Evolutionary conservation across 2,329 filamentous ascomycete species (phyloP).

Genomic region (Sordariomycetes sp.): DNA sequence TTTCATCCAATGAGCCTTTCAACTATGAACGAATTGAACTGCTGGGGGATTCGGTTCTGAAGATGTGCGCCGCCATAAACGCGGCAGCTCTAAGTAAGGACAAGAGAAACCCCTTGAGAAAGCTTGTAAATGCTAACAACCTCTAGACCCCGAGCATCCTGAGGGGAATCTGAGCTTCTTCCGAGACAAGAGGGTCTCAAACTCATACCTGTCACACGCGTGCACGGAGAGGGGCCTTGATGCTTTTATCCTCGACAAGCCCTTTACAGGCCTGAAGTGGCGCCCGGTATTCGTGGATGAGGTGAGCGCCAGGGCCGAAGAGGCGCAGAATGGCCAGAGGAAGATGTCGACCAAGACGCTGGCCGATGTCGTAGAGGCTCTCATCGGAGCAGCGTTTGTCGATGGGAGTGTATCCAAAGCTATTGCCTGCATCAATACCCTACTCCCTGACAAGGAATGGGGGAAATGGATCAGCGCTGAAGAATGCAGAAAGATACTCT

Average conservation of each 20-base stretch:
- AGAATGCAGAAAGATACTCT: constrained; percentile 29
- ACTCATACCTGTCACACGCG: constrained; percentile 58
- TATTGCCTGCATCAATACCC: constrained; percentile 50
- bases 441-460: constrained; percentile 54
- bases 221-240: constrained; percentile 56
- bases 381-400: constrained; percentile 66
- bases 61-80: constrained; percentile 59
- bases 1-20: constrained; percentile 43
- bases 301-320: constrained; percentile 12
- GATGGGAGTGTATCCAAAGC: constrained; percentile 58
- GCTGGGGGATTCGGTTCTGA: constrained; percentile 75
- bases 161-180: constrained; percentile 63
- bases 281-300: constrained; percentile 45
- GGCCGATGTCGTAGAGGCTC: constrained; percentile 77
- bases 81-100: constrained; percentile 42
- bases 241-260: constrained; percentile 57
- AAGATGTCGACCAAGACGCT: constrained; percentile 64
- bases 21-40: constrained; percentile 85
- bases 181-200: constrained; percentile 64
- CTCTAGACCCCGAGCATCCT: constrained; percentile 53
- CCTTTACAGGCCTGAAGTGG: constrained; percentile 66
- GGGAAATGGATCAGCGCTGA: constrained; percentile 38
- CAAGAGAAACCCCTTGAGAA: not conserved
- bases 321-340: constrained; percentile 14
- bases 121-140: not conserved